Conservation (phyloP, 805 yeast species). For the Danielia oregonensis region DNA sequence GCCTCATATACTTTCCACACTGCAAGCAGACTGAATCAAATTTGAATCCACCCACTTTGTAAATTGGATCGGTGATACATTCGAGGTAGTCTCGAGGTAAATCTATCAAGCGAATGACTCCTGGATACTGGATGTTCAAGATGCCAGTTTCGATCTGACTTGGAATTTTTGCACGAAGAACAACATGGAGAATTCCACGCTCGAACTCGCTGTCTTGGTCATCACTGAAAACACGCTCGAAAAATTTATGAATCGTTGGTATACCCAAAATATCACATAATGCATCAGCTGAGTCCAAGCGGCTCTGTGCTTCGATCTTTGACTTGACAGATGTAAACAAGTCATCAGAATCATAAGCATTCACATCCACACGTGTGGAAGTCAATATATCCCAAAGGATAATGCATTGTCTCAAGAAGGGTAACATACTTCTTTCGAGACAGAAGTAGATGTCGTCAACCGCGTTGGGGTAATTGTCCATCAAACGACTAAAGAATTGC, state of each 20-base stretch:
- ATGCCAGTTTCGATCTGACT: constrained; percentile 18
- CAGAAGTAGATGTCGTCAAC: background rate
- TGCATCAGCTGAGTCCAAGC: constrained; percentile 19
- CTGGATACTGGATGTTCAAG: constrained; percentile 47
- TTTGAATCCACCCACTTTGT: constrained; percentile 10
- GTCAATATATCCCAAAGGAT: constrained; percentile 34
- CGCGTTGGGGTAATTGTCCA: too few species aligned
- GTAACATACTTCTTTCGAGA: constrained; percentile 17
- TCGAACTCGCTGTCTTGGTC: constrained; percentile 14
- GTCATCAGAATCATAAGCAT: constrained; percentile 11
- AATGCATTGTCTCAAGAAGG: constrained; percentile 33
- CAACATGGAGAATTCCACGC: constrained; percentile 19
- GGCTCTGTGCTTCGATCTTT: constrained; percentile 13
- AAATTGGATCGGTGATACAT: constrained; percentile 22
- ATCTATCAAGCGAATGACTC: constrained; percentile 48
- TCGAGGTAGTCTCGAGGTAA: constrained; percentile 43
- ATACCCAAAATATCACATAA: constrained; percentile 23
- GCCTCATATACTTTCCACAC: constrained; percentile 23
- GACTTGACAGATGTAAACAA: constrained; percentile 17
- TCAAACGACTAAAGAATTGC: background rate
- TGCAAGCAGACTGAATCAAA: constrained; percentile 31
- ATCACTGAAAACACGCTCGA: constrained; percentile 6
- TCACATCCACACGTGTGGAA: constrained; percentile 24
- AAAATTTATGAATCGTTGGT: constrained; percentile 20
- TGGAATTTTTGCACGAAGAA: constrained; percentile 17